Evolutionary conservation across 2,329 filamentous ascomycete species (phyloP).

Genomic region (Knufia petricola): DNA sequence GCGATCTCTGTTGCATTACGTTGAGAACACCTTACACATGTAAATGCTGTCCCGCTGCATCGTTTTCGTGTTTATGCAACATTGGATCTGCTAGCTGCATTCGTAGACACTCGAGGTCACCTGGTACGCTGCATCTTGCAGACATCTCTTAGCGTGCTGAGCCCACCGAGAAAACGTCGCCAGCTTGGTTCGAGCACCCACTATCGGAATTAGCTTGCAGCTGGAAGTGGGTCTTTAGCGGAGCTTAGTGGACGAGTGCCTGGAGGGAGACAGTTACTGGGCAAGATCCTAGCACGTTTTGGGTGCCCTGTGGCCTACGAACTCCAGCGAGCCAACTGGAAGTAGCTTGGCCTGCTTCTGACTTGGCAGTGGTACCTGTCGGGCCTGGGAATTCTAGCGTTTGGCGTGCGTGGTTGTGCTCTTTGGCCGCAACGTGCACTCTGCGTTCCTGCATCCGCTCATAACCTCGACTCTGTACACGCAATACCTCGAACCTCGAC

Average conservation of each 20-base stretch:
- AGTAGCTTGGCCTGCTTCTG: background rate
- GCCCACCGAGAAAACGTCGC: background rate
- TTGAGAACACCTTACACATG: no score
- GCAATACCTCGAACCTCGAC: no score
- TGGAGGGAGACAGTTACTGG: background rate
- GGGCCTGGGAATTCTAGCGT: no score
- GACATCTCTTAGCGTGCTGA: background rate
- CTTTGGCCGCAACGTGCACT: background rate
- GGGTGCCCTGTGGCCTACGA: background rate
- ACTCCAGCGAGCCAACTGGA: background rate
- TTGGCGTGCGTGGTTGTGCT: background rate
- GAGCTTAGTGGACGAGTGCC: no score
- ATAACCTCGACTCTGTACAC: no score
- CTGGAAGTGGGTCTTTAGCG: no score
- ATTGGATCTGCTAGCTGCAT: background rate
- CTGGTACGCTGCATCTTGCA: background rate
- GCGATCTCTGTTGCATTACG: no score
- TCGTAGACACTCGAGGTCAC: background rate
- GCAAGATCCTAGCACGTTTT: background rate
- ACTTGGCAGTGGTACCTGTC: slow-evolving; percentile 1
- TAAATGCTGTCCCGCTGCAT: no score
- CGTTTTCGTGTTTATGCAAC: background rate
- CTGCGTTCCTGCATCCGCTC: background rate
- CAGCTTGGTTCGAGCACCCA: background rate
- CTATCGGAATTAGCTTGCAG: background rate